Evolutionary conservation across 2,329 filamentous ascomycete species (phyloP), one percentile per base, ranked within the genome.

Genomic region (Colletotrichum sansevieriae): DNA sequence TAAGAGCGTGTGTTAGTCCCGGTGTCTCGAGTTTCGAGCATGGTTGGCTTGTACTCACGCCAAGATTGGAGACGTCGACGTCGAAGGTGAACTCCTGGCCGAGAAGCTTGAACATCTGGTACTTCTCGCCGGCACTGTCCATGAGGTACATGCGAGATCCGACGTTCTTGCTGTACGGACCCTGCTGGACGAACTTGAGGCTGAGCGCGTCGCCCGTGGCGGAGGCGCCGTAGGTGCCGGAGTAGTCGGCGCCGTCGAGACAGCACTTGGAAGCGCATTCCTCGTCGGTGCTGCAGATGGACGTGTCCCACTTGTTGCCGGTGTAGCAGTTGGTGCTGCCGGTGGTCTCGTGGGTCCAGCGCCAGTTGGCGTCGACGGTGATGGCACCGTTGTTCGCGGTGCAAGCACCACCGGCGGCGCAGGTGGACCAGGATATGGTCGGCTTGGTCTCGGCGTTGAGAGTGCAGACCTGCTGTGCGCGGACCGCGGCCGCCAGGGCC

Each of bases 71-170:
- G 49, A 91, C 87, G 75, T 93, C 91, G 22, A 92, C 90, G 65
- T 92, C 90, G 70, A 93, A 92, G 63, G 89, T 90, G 79, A 93
- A 89, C 78, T 93, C 91, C 75, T 90, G 85, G 78, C 88, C 88
- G 61, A 89, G 82, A 67, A 62, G 59, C 59, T 62, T 62, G 59
- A 62, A 62, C 47, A 54, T 62, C 47, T 62, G 81, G 78, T 93
- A 93, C 68, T 85, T 86, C 72, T 82, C 83, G 49, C 89, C 85
- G 54, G 83, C 85, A 54, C 83, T 81, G 72, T 85, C 84, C 81
- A 92, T 86, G 70, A 92, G 83, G 77, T 91, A 93, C 52, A 90
- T 79, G 72, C 91, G 86, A 59, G 87, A 81, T 18, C 84, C 84
- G 33, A 86, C 74, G 74, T 86, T 87, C 72, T 77, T 82, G 60